Evolutionary conservation across 768 basidiomycete species (phyloP), one percentile per base, ranked within the genome.

Genomic region (Suillus decipiens): DNA sequence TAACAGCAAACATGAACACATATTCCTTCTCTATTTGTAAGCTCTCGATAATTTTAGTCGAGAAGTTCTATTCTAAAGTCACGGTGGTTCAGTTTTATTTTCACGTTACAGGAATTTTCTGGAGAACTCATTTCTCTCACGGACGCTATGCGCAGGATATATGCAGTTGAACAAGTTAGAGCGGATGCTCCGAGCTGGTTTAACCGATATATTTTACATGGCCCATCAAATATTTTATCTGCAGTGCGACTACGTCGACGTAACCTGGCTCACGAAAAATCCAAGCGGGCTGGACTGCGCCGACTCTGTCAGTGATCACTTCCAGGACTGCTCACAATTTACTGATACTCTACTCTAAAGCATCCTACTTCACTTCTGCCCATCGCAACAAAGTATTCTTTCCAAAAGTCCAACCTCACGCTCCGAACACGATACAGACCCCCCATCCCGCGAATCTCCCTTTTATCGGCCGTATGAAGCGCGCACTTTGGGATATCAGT

Each of bases 51-150:
- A 28, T 54, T 55, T n/a, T 19, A 12, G 2, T 61, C 24, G 11
- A 41, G 24, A 39, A 6, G 6, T 41, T 31, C 17, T 24, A 41
- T 58, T 7, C 22, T 45, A 11, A 47, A 31, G 37, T 22, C n/a
- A 1, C 5, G 31, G 28, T 22, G 22, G 33, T 55, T 31, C 66
- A 97, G 95, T 79, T 98, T 96, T 76, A 90, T 97, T 66, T 99
- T 98, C 76, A 96, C 95, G 0, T 74, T 98, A 50, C 95, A 99
- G 76, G 97, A 99, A 72, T 98, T 98, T 72, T 85, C 93, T 9
- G 81, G 84, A 63, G 96, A 99, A 74, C 75, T 96, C 58, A 80
- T 90, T 37, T 87, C 86, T 22, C 85, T 99, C 12, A 83, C 93
- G 0, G 92, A 95, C 71, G 89, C 92, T 9, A 92, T 98, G 82